Evolutionary conservation across 2,329 filamentous ascomycete species (phyloP).

Genomic region (Colletotrichum falcatum): DNA sequence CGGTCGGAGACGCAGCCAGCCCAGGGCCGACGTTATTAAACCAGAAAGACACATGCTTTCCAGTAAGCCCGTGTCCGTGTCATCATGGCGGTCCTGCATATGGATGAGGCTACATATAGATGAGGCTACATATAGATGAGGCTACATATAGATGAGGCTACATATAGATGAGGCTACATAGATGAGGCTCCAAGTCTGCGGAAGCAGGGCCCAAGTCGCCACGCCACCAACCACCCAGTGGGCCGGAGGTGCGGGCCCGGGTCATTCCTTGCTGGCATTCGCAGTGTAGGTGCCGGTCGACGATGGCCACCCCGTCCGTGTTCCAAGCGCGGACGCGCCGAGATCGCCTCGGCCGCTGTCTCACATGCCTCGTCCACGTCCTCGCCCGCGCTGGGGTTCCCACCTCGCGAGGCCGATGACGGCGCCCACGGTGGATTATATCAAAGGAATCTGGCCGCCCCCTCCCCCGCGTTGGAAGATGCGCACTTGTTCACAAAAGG

Average conservation of each 20-base stretch:
- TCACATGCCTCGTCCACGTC: too few species aligned
- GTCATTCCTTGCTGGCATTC: slow-evolving; percentile 24
- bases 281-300: background rate
- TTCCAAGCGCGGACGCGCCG: slow-evolving; percentile 29
- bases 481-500: background rate
- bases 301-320: slow-evolving; percentile 1
- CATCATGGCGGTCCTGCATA: too few species aligned
- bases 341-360: slow-evolving; percentile 36
- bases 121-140: too few species aligned
- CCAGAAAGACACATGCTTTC: background rate
- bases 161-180: too few species aligned
- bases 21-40: too few species aligned
- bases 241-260: slow-evolving; percentile 33
- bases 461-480: background rate
- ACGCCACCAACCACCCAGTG: slow-evolving; percentile 31
- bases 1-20: background rate
- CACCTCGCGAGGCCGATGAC: slow-evolving; percentile 32
- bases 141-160: too few species aligned
- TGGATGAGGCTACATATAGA: too few species aligned
- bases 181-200: slow-evolving; percentile 29
- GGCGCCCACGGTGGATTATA: slow-evolving; percentile 37
- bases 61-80: background rate
- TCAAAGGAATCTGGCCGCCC: slow-evolving; percentile 33
- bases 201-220: slow-evolving; percentile 28
- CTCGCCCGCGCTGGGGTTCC: too few species aligned